Evolutionary conservation across 2,329 filamentous ascomycete genomes (phyloP).

Genomic region (Alternaria sp.): DNA sequence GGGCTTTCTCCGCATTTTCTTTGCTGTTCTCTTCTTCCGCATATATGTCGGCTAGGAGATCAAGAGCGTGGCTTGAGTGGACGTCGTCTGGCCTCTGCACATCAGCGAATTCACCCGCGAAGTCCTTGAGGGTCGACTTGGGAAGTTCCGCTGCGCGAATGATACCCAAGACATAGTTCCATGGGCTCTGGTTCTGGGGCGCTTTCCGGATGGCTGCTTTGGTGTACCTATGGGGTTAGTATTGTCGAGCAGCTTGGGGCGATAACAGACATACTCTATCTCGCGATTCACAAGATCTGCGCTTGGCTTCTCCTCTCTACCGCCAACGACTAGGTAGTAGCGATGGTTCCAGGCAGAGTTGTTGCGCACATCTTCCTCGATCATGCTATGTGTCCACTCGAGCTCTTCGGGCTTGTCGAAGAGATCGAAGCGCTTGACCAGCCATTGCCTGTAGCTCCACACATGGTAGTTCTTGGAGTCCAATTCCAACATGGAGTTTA

Average conservation of each 20-base stretch:
- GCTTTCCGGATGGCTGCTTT: constrained; percentile 76
- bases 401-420: constrained; percentile 67
- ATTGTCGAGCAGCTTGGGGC: constrained; percentile 9
- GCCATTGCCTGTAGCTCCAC: constrained; percentile 89
- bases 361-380: constrained; percentile 85
- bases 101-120: constrained; percentile 62
- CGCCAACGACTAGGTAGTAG: constrained; percentile 87
- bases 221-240: constrained; percentile 55
- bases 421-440: constrained; percentile 69
- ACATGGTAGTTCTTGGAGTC: constrained; percentile 99
- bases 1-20: constrained; percentile 70
- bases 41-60: constrained; percentile 74
- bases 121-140: constrained; percentile 58
- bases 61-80: constrained; percentile 68
- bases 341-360: constrained; percentile 98
- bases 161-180: constrained; percentile 88
- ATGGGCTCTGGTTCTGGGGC: constrained; percentile 92
- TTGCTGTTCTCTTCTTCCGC: constrained; percentile 59
- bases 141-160: constrained; percentile 68
- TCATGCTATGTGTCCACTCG: constrained; percentile 71
- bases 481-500: constrained; percentile 78
- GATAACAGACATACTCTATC: constrained; percentile 61
- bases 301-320: constrained; percentile 50
- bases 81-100: constrained; percentile 59
- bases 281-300: constrained; percentile 74